These are phyloP conservation scores for Botrytis medusae DNA, from an alignment of 2,329 filamentous ascomycete genomes.

Conservation along the genomic window DNA sequence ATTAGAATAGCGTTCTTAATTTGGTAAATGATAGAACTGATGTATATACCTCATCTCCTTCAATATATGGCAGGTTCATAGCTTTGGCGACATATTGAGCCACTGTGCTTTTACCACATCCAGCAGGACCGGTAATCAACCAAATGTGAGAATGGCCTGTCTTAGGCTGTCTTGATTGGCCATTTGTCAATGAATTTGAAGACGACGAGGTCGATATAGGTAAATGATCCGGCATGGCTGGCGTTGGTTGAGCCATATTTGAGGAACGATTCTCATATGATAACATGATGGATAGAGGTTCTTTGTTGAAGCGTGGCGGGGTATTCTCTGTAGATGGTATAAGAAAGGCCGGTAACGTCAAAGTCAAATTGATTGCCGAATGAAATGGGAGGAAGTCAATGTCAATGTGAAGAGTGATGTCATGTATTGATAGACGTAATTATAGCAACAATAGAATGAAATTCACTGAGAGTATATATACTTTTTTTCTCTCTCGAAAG, in stretches of 20 bases:
- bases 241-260: conserved; percentile 32
- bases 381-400: neutral
- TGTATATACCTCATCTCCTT: conserved; percentile 70
- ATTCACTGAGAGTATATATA: neutral
- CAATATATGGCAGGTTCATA: conserved; percentile 69
- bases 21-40: neutral
- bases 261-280: conserved; percentile 36
- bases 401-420: conserved; percentile 7
- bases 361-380: neutral
- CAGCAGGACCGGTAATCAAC: conserved; percentile 77
- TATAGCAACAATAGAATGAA: conserved; percentile 5
- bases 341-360: conserved; percentile 1
- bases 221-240: conserved; percentile 34
- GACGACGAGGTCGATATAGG: conserved; percentile 27
- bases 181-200: conserved; percentile 28
- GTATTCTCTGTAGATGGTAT: neutral
- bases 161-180: conserved; percentile 27
- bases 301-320: neutral
- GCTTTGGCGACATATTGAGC: conserved; percentile 62
- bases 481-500: neutral
- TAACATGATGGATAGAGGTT: conserved; percentile 31
- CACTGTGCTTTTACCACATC: conserved; percentile 77
- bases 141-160: conserved; percentile 64
- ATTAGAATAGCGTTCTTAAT: neutral
- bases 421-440: neutral